Conservation (phyloP, 2,329 filamentous ascomycete species). For the Colletotrichum tanaceti region DNA sequence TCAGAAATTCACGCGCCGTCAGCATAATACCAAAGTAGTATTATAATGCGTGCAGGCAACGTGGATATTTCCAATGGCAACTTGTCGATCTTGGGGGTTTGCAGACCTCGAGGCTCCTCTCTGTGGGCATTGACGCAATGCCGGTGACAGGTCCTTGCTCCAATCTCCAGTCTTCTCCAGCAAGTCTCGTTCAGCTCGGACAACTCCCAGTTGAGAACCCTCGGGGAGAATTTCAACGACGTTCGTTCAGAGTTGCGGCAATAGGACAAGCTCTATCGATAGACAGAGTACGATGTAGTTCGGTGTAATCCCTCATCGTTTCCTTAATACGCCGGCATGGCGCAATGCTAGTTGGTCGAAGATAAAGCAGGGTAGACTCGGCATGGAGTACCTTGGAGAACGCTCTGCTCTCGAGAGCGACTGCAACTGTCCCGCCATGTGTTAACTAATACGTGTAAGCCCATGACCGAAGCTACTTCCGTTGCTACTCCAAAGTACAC, state of each 20-base stretch:
- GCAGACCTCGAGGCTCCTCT: slow-evolving; percentile 30
- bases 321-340: not conserved
- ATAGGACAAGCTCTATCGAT: slow-evolving; percentile 56
- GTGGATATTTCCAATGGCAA: slow-evolving; percentile 62
- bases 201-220: slow-evolving; percentile 48
- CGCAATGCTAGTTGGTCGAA: too few species aligned
- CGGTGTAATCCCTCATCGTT: slow-evolving; percentile 44
- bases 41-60: slow-evolving; percentile 64
- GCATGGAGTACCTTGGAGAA: slow-evolving; percentile 42
- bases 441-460: too few species aligned
- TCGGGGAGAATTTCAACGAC: slow-evolving; percentile 57
- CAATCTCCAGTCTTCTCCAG: slow-evolving; percentile 58
- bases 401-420: slow-evolving; percentile 41
- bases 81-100: slow-evolving; percentile 42
- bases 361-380: rapidly evolving
- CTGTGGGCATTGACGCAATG: slow-evolving; percentile 44
- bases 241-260: slow-evolving; percentile 57
- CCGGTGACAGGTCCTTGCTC: slow-evolving; percentile 57
- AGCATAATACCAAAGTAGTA: slow-evolving; percentile 69
- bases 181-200: slow-evolving; percentile 53
- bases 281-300: slow-evolving; percentile 43
- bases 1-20: slow-evolving; percentile 66
- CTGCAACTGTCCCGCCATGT: slow-evolving; percentile 52
- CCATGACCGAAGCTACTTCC: slow-evolving; percentile 67
- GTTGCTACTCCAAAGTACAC: slow-evolving; percentile 72